These are phyloP conservation scores for Parastagonospora avenae DNA, from an alignment of 2,329 filamentous ascomycete species.

Conservation along the genomic window DNA sequence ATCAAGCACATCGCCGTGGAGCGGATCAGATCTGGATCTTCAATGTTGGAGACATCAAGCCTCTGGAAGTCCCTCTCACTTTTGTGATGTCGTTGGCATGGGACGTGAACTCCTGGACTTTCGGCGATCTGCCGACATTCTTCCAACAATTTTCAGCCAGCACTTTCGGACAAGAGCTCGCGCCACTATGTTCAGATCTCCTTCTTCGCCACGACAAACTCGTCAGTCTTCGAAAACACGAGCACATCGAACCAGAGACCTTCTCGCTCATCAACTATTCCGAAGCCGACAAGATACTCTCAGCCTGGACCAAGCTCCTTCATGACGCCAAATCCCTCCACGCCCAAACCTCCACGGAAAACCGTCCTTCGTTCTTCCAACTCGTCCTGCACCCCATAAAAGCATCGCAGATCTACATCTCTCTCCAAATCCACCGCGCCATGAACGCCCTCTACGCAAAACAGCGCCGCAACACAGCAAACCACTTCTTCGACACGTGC, in stretches of 20 bases:
- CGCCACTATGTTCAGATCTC: background rate
- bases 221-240: slow-evolving; percentile 6
- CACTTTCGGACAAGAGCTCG: slow-evolving; percentile 4
- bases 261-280: slow-evolving; percentile 7
- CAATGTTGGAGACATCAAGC: slow-evolving; percentile 18
- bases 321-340: background rate
- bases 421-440: slow-evolving; percentile 30
- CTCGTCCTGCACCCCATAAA: slow-evolving; percentile 61
- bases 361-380: slow-evolving; percentile 63
- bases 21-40: slow-evolving; percentile 14
- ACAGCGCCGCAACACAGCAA: slow-evolving; percentile 13
- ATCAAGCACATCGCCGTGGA: slow-evolving; percentile 2
- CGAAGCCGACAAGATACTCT: slow-evolving; percentile 6
- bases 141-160: slow-evolving; percentile 3
- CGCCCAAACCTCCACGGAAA: slow-evolving; percentile 43
- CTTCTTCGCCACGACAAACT: slow-evolving; percentile 6
- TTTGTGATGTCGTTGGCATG: slow-evolving; percentile 12
- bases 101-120: background rate
- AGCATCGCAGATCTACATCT: slow-evolving; percentile 57
- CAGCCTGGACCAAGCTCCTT: slow-evolving; percentile 1
- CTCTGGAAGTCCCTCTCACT: slow-evolving; percentile 9
- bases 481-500: background rate
- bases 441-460: slow-evolving; percentile 60
- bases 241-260: slow-evolving; percentile 7
- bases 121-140: slow-evolving; percentile 3